These are phyloP conservation scores for Carex pumila DNA, from an alignment of 176 grass and related monocot genomes.

Conservation along the genomic window DNA sequence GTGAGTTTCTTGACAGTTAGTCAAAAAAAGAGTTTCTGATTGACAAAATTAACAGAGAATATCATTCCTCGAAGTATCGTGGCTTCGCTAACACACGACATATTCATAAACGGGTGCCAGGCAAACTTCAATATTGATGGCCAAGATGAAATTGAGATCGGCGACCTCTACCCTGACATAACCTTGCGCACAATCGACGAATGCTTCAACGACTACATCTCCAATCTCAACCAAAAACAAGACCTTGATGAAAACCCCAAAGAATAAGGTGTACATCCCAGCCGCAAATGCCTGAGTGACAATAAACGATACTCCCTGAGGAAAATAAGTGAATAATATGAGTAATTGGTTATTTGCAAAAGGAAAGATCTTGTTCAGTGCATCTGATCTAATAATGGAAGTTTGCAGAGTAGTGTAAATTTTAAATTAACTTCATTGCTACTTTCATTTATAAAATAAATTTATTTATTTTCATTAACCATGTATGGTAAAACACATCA, in stretches of 20 bases:
- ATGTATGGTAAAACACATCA: no score
- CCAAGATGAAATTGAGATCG: conserved; percentile 38
- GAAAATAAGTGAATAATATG: not conserved
- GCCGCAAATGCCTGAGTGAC: not conserved
- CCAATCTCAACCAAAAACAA: conserved; percentile 11
- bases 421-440: no score
- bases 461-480: no score
- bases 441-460: no score
- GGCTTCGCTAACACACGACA: conserved; percentile 69
- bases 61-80: conserved; percentile 53
- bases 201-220: conserved; percentile 49
- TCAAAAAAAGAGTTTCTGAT: not conserved
- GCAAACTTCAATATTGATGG: conserved; percentile 36
- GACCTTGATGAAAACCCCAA: not conserved
- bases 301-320: no score
- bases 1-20: not conserved
- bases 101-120: conserved; percentile 80
- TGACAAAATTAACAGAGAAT: conserved; percentile 37
- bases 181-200: conserved; percentile 45
- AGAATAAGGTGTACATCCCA: not conserved
- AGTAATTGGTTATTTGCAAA: not conserved
- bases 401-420: not conserved
- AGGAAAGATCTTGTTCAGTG: not conserved
- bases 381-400: not conserved
- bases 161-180: conserved; percentile 45